A percentile compares a stretch with the other conserved stretches of the same genome.
phyloP scores from a whole-genome alignment of 179 eudicot species.

The Beta corolliflora region DNA sequence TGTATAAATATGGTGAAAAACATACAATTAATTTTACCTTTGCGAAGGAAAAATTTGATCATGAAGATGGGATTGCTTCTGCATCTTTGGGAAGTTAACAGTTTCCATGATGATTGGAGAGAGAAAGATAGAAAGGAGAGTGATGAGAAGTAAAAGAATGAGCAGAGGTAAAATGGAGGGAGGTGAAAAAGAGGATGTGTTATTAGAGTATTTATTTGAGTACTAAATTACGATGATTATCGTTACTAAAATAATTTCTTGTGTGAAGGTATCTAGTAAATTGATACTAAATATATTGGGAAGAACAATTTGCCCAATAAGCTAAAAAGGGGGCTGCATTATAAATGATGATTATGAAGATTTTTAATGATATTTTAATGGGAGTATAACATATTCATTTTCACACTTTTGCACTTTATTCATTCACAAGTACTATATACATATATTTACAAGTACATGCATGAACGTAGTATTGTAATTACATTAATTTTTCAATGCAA shows the following conservation, averaged over 20 bases:
- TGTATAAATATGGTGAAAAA: no score
- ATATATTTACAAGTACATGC: neutral
- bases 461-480: no score
- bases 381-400: neutral
- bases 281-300: constrained; percentile 22
- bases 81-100: constrained; percentile 20
- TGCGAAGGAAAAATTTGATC: constrained; percentile 20
- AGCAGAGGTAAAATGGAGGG: neutral
- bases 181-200: neutral
- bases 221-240: constrained; percentile 20
- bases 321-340: constrained; percentile 29
- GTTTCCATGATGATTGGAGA: constrained; percentile 31
- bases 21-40: constrained; percentile 11
- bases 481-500: no score
- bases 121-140: neutral
- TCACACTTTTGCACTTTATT: neutral
- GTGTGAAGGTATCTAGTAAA: constrained; percentile 31
- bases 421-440: neutral
- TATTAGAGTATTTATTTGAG: neutral
- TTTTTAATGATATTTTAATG: constrained; percentile 18
- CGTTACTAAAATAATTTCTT: constrained; percentile 22
- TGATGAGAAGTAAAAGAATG: neutral
- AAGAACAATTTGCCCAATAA: constrained; percentile 8
- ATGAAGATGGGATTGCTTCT: neutral
- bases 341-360: constrained; percentile 14